These are phyloP conservation scores for Peronospora tabacina DNA, from an alignment of 352 stramenopile species.

Conservation along the genomic window DNA sequence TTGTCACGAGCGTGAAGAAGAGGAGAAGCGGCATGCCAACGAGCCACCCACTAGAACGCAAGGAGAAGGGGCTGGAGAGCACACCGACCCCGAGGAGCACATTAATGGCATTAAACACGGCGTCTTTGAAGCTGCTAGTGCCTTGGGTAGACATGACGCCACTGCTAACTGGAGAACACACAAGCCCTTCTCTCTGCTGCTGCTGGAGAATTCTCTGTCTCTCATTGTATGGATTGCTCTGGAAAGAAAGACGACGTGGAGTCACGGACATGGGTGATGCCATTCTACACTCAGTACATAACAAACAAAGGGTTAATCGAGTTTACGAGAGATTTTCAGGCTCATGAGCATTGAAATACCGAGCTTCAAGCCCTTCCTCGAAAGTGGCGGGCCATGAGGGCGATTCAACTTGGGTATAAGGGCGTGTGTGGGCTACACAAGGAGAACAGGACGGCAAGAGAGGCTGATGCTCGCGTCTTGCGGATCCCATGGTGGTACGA, in stretches of 20 bases:
- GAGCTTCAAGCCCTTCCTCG: constrained; percentile 51
- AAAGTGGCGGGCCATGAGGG: constrained; percentile 66
- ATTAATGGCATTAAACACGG: constrained; percentile 83
- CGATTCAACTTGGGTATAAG: constrained; percentile 25
- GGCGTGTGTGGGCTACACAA: constrained; percentile 32
- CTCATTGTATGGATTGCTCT: constrained; percentile 38
- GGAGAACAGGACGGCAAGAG: constrained; percentile 64
- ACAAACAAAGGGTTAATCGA: neutral
- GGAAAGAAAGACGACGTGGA: constrained; percentile 12
- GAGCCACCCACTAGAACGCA: constrained; percentile 68
- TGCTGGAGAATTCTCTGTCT: constrained; percentile 32
- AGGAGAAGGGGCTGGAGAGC: constrained; percentile 74
- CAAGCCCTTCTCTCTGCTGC: constrained; percentile 16
- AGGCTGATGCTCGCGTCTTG: constrained; percentile 23
- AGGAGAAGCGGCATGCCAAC: constrained; percentile 69
- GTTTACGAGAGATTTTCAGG: no score
- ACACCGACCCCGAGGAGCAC: constrained; percentile 79
- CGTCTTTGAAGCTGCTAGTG: constrained; percentile 63
- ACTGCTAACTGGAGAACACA: constrained; percentile 17
- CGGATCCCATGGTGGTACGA: constrained; percentile 15
- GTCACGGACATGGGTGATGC: constrained; percentile 39
- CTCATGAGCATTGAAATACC: constrained; percentile 13
- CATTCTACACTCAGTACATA: constrained; percentile 25
- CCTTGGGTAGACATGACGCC: constrained; percentile 17
- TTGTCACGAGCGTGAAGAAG: constrained; percentile 81